Evolutionary conservation across 768 basidiomycete genomes (phyloP), one percentile per base, ranked within the genome.

Genomic region (Pisolithus tinctorius): DNA sequence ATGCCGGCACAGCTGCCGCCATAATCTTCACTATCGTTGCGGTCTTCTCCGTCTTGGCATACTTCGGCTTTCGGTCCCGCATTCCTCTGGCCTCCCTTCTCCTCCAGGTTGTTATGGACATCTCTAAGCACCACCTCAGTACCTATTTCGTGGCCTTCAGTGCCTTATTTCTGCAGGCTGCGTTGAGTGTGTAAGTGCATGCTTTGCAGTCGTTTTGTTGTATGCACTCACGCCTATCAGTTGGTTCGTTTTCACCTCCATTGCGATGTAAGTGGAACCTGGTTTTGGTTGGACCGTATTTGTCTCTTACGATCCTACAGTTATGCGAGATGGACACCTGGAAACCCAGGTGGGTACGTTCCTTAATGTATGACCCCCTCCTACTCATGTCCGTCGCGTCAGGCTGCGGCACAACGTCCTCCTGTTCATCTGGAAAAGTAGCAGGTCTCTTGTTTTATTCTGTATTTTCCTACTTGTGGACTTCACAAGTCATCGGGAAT

Each of bases 381-480:
- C 2, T 27, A 52, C 44, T 38, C 31, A 40, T 34, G 53, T 13
- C 45, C n/a, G 26, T 26, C 26, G 34, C 4, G 34, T 34, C 50
- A 83, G 80, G 75, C 16, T 85, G 83, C 60, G 69, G 56, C 9
- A 62, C 71, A 6, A 71, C 69, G 9, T 72, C 74, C 0, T 71
- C 72, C 3, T 91, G 88, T 62, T 89, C 88, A 1, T 81, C 79
- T 10, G 77, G 76, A 13, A 91, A 81, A 63, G 88, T 92, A 41
- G 78, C 86, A 0, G 89, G 91, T 3, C 70, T 92, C 11, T 76
- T 90, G 49, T 81, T 91, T 66, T 93, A 79, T 59, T 79, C 81
- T 54, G 81, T 83, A 0, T 91, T 92, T 65, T 84, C 84, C n/a
- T 93, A 83, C 71, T 72, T 90, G 20, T 93, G 89, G 91, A 84